Base-by-base conservation (phyloP, 78 protist genomes). In the Paulinella micropora region DNA sequence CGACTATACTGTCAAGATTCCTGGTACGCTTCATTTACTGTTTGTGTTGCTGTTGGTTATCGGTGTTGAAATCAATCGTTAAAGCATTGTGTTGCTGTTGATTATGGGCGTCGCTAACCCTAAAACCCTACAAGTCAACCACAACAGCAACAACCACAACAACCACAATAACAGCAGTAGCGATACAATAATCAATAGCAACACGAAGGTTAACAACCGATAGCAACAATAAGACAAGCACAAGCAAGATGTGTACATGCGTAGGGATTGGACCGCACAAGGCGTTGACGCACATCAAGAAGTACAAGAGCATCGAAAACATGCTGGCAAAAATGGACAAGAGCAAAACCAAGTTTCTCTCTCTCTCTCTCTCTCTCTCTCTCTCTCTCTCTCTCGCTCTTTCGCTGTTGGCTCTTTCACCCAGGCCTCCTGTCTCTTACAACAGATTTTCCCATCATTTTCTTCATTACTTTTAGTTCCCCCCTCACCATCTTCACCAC, bases 1-100 rank as follows among this genome's bases (percentile, higher is more conserved):
- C 79, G 90, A 88, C 15, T 88, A 88, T 82, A 79, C 69, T 4
- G 38, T 73, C 37, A 4, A 83, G 32, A 69, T 79, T 34, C 83
- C 79, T 31, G 90, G 90, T 3, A 88, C 4, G 28, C 3, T 15
- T 82, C 86, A 6, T 82, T 9, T 15, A 37, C 39, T 9, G 39
- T 15, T 82, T 37, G 36, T 35, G 39, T 26, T 26, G 6, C 39
- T 51, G 6, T 51, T 15, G 32, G 15, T 15, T 15, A 51, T 51
- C 32, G 32, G 32, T 15, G 73, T 51, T 15, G 32, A 51, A 51
- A 23, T 51, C 15, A 15, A n/a, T n/a, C n/a, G n/a, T n/a, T n/a
- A n/a, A n/a, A n/a, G n/a, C n/a, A n/a, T 82, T 37, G 36, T 35
- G 39, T 26, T 26, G 6, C 39, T 51, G 6, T 51, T 15, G 32